Evolutionary conservation across 2,329 filamentous ascomycete species (phyloP).

Genomic region (Zymoseptoria pseudotritici): DNA sequence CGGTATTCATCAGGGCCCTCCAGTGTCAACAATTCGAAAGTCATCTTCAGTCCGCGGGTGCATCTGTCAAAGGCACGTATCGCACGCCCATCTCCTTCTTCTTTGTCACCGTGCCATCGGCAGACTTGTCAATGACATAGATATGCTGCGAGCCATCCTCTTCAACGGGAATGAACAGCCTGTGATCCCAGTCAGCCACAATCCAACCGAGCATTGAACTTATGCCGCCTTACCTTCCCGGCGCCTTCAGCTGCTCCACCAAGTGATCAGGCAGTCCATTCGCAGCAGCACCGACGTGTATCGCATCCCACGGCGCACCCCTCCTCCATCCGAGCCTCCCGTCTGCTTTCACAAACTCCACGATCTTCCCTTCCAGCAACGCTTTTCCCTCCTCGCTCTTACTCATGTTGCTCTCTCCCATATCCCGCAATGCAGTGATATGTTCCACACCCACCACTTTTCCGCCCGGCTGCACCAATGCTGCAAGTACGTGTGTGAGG

Average conservation of each 20-base stretch:
- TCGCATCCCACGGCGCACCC: constrained; percentile 69
- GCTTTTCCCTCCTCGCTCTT: constrained; percentile 41
- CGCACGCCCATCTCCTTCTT: constrained; percentile 61
- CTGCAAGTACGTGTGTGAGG: constrained; percentile 78
- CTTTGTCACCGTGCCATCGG: constrained; percentile 52
- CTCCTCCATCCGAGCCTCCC: constrained; percentile 40
- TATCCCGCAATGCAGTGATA: constrained; percentile 39
- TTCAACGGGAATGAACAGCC: constrained; percentile 72
- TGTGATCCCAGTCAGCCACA: constrained; percentile 14
- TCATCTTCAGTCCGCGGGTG: constrained; percentile 36
- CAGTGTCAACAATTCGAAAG: too few species aligned
- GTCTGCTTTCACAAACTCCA: constrained; percentile 69
- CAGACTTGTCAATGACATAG: constrained; percentile 67
- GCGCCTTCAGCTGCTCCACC: constrained; percentile 67
- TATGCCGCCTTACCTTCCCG: constrained; percentile 51
- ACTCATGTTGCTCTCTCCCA: constrained; percentile 36
- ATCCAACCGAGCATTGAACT: background rate
- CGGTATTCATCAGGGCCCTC: too few species aligned
- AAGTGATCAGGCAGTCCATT: constrained; percentile 62
- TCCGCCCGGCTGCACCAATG: constrained; percentile 54
- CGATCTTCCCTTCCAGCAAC: constrained; percentile 56
- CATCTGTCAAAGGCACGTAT: constrained; percentile 72
- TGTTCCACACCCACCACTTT: constrained; percentile 44
- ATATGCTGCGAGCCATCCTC: constrained; percentile 52
- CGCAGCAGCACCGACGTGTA: constrained; percentile 89